phyloP scores from a whole-genome alignment of 169 alveolate genomes.

The Plasmodium relictum region DNA sequence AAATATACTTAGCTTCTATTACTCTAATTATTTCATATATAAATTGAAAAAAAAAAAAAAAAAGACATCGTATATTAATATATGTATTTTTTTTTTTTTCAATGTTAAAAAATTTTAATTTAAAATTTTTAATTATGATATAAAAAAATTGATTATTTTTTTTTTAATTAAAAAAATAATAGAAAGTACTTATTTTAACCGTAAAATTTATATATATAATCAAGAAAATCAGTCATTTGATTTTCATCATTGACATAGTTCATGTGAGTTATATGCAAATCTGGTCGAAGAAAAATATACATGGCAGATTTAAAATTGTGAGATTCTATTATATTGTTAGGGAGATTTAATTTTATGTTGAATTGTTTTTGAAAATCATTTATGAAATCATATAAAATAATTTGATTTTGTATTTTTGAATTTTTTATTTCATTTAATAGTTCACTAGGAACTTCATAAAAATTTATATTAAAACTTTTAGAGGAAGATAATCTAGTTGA shows the following conservation, averaged over 20 bases:
- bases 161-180: too few relatives aligned
- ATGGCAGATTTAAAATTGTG: slow-evolving; percentile 30
- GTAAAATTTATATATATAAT: slow-evolving; percentile 33
- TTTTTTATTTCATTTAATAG: slow-evolving; percentile 22
- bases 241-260: slow-evolving; percentile 42
- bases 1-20: too few relatives aligned
- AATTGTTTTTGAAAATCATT: slow-evolving; percentile 45
- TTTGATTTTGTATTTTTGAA: slow-evolving; percentile 18
- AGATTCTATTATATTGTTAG: slow-evolving; percentile 1
- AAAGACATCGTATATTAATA: too few relatives aligned
- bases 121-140: too few relatives aligned
- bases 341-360: slow-evolving; percentile 17
- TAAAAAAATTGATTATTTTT: too few relatives aligned
- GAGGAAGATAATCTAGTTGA: not conserved
- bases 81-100: too few relatives aligned
- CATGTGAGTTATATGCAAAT: slow-evolving; percentile 56
- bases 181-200: slow-evolving; percentile 1
- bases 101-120: too few relatives aligned
- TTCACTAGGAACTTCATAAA: slow-evolving; percentile 4
- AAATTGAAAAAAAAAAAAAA: too few relatives aligned
- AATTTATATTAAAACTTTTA: not conserved
- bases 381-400: slow-evolving; percentile 37
- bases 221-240: slow-evolving; percentile 20
- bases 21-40: too few relatives aligned
- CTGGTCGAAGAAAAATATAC: slow-evolving; percentile 45